Base-by-base conservation (phyloP, 2,329 filamentous ascomycete species). In the Chaetomiaceae sp. region DNA sequence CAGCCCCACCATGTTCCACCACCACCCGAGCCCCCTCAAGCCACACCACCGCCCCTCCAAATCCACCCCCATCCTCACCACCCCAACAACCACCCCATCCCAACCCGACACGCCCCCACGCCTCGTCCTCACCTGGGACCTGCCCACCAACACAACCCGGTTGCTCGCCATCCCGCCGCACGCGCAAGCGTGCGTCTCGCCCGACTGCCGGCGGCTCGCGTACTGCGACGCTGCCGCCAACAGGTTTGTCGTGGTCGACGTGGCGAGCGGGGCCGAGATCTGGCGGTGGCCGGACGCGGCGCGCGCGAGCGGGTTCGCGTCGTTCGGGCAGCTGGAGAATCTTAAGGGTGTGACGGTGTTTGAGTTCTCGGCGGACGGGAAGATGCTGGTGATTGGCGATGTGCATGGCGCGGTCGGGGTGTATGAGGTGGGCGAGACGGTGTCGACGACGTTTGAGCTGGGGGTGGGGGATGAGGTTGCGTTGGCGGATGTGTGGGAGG, bases 101-200 rank as follows among this genome's bases (percentile, higher is more conserved):
- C 17, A 12, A 26, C 30, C 50, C 0, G 45, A 45, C n/a, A n/a
- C n/a, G 2, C 40, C 48, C 2, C 35, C 54, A 17, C 38, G 58
- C 4, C 54, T 47, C 17, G 52, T 60, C 7, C 36, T 60, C 14
- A 35, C 47, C 10, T 60, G 58, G 58, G 47, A 60, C 30, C 45
- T 59, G 6, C 30, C 49, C 1, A 22, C 40, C 6, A 58, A 58
- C 45, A 38, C 42, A 12, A 59, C 56, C 17, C 36, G 42, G 3
- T 35, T 59, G 14, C 54, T 60, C 26, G 36, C 49, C 11, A 58
- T 59, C 18, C 58, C 58, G 10, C 50, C 55, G 17, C 49, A 54
- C 32, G 57, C 54, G 6, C 56, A 56, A 12, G 51, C 56, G 2
- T 54, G 47, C 35, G 43, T 60, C 12, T 54, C 56, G 12, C 57